A percentile compares a stretch with the other conserved stretches of the same genome.
Evolutionary conservation across 495 filamentous ascomycete species (phyloP).

Genomic region (Letharia columbiana): DNA sequence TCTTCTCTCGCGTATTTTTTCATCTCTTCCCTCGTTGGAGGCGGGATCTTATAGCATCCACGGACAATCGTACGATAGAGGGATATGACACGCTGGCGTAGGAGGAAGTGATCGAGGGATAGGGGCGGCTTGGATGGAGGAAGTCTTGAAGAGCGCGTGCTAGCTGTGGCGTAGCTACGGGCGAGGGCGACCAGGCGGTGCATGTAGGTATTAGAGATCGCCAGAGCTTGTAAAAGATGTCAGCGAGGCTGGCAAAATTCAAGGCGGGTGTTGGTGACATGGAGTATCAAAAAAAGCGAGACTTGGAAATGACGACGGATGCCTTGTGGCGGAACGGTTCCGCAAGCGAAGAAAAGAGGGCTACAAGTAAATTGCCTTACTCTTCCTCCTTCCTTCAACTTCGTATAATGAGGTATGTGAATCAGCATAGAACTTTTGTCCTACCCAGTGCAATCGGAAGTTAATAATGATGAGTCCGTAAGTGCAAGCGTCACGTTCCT

Average conservation of each 20-base stretch:
- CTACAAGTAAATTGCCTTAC: neutral
- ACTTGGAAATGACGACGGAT: neutral
- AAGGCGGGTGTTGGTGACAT: neutral
- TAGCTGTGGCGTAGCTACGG: constrained; percentile 8
- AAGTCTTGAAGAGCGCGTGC: neutral
- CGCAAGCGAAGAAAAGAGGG: neutral
- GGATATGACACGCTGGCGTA: constrained; percentile 23
- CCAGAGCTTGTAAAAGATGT: neutral
- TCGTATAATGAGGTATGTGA: no score
- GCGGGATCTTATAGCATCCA: constrained; percentile 31
- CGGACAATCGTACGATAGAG: constrained; percentile 26
- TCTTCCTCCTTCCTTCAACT: neutral
- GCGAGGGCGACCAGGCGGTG: neutral
- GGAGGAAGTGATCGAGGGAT: constrained; percentile 26
- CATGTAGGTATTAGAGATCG: neutral
- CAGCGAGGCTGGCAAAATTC: neutral
- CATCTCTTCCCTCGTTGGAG: constrained; percentile 54
- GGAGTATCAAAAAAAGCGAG: neutral
- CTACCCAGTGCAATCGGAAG: no score
- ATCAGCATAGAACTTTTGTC: no score
- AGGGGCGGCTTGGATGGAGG: constrained; percentile 7
- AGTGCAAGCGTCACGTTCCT: no score
- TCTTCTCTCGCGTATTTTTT: constrained; percentile 63
- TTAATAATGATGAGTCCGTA: no score
- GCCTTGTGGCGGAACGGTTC: neutral